Evolutionary conservation across 2,329 filamentous ascomycete genomes (phyloP), one percentile per base, ranked within the genome.

Genomic region (Verticillium klebahnii): DNA sequence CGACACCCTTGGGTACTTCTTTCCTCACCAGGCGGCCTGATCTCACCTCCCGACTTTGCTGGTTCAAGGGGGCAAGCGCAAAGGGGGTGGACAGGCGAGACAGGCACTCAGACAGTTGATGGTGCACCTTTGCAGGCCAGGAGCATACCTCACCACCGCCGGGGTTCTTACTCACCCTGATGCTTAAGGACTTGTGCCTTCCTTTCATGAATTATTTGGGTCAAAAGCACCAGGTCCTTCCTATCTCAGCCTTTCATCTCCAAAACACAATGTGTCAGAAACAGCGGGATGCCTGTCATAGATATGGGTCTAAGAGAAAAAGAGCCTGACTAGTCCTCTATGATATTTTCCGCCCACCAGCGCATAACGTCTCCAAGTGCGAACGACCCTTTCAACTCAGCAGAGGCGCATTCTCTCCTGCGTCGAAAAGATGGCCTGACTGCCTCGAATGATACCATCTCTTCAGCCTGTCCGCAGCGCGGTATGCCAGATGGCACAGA

Each of bases 401-500:
- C 61, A 78, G 63, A 6, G 75, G 73, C 52, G 65, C 63, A 57
- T 72, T 70, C 68, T 78, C 77, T 2, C 66, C 58, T 52, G 8
- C 45, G 11, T 23, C 45, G 9, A 23, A 52, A 11, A 52, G 11
- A 23, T 23, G 45, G 11, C 45, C 19, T 3, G 45, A 52, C 62
- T 66, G 61, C 56, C 66, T 68, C 58, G 68, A 67, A 55, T 74
- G 71, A 54, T 73, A 72, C 72, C 78, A 77, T 59, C 77, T 75
- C 1, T 72, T 67, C 63, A 83, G 36, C 66, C 75, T 74, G 68
- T 80, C 79, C 0, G 77, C 74, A 65, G 83, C 55, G 64, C 76
- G 73, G 70, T 93, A 90, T 0, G 86, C 85, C 76, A 84, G 89
- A 74, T 94, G 87, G 72, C 92, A 96, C 3, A 91, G 72, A 81